Base-by-base conservation (phyloP, 2,329 filamentous ascomycete genomes). In the Hysterium pulicare region DNA sequence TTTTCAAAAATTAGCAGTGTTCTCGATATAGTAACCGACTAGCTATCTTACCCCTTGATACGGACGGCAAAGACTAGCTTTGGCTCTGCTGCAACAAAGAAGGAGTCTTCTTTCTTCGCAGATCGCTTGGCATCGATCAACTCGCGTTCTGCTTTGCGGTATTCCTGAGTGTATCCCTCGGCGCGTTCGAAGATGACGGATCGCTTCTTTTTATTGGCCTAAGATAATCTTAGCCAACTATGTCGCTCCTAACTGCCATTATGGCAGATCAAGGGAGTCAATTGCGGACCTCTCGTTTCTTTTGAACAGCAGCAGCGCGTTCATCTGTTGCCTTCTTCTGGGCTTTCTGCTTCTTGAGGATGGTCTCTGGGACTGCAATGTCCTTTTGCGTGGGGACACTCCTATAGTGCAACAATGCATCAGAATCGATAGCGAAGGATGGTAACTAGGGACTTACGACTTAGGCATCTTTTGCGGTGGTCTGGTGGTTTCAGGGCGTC, bases 341-440 rank as follows among this genome's bases (percentile, higher is more conserved):
- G 74, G 83, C 89, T 90, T 98, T 98, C 81, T 93, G 88, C 89
- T 98, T 98, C 87, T 98, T 98, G 75, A 98, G 84, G 69, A 98
- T 88, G 66, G 93, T 98, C 88, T 98, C 93, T 63, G 93, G 93
- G 71, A 97, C 89, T 73, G 97, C 81, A 73, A 98, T 84, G 74
- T 97, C 87, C 74, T 96, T 88, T 75, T 90, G 77, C 74, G 90
- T 95, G 61, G 93, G 89, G 69, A 95, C 87, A 76, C 83, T 84
- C 77, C 90, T 95, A 70, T 68, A 70, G 56, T 38, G 41, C 42
- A 50, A 41, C 22, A 46, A 48, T 49, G 70, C 65, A 72, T 82
- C 72, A 88, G 84, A n/a, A n/a, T n/a, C n/a, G n/a, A n/a, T n/a
- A 83, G 83, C 83, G 79, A 82, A 90, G 88, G 94, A 94, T 75